Percentiles rank a stretch among this genome's conserved stretches.
These are phyloP conservation scores for Penicillium diatomitis DNA, from an alignment of 495 filamentous ascomycete species.

Conservation along the genomic window DNA sequence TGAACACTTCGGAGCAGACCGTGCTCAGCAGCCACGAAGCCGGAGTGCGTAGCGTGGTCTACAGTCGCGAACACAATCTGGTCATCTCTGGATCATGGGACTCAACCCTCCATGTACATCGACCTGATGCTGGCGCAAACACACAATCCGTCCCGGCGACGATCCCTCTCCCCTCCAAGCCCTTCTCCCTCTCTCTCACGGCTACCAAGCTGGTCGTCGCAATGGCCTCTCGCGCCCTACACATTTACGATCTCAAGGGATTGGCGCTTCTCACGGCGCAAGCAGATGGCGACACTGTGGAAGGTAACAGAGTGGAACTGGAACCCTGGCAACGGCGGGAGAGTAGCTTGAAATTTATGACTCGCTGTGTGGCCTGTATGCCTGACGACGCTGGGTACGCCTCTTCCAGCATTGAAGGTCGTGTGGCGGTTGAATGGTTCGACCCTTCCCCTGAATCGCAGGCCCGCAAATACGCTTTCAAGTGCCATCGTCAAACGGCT, in stretches of 20 bases:
- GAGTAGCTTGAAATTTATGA: conserved; percentile 91
- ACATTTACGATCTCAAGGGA: conserved; percentile 83
- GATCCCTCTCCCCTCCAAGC: conserved; percentile 69
- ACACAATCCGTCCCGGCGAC: conserved; percentile 41
- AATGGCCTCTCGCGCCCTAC: conserved; percentile 82
- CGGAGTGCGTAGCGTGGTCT: conserved; percentile 75
- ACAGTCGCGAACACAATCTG: conserved; percentile 62
- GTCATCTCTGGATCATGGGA: conserved; percentile 93
- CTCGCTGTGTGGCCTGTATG: conserved; percentile 91
- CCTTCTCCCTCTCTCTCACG: conserved; percentile 74
- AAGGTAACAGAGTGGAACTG: conserved; percentile 41
- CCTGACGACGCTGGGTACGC: conserved; percentile 90
- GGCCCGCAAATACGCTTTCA: conserved; percentile 93
- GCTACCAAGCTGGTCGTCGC: conserved; percentile 83
- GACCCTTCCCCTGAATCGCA: conserved; percentile 77
- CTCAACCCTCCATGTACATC: conserved; percentile 75
- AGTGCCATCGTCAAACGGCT: conserved; percentile 76
- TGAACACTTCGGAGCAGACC: conserved; percentile 59
- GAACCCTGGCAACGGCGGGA: conserved; percentile 87
- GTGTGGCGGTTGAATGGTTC: conserved; percentile 96
- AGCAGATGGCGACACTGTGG: conserved; percentile 25
- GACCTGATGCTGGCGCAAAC: conserved; percentile 35
- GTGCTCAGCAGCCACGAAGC: conserved; percentile 69
- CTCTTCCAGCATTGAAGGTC: conserved; percentile 78
- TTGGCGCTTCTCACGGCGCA: conserved; percentile 47